phyloP scores from a whole-genome alignment of 202 grass and related monocot species.

The Schoenoplectus tabernaemontani region DNA sequence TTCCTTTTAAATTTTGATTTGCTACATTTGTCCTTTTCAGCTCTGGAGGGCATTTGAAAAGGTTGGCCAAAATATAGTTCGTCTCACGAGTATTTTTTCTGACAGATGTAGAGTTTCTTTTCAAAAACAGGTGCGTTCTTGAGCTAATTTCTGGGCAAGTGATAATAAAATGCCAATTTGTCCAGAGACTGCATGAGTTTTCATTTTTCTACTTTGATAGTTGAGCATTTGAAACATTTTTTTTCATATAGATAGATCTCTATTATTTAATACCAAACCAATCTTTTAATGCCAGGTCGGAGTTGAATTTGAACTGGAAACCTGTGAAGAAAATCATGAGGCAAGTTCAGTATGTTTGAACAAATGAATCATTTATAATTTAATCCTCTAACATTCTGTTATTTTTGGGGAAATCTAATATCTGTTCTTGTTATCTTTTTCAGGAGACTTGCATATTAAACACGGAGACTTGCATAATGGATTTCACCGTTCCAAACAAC shows the following conservation, averaged over 20 bases:
- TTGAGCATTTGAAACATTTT: not conserved
- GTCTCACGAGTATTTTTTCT: slow-evolving; percentile 48
- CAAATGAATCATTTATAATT: not conserved
- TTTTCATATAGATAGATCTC: not conserved
- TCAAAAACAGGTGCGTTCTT: slow-evolving; percentile 60
- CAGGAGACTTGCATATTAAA: slow-evolving; percentile 25
- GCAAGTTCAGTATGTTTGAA: slow-evolving; percentile 29
- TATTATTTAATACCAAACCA: slow-evolving; percentile 19
- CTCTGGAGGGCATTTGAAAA: slow-evolving; percentile 68
- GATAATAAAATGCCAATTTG: not conserved
- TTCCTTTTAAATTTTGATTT: not conserved
- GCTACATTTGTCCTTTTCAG: slow-evolving; percentile 33
- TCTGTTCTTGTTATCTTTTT: slow-evolving; percentile 21
- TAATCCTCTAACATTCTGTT: slow-evolving; percentile 2
- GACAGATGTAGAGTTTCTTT: slow-evolving; percentile 47
- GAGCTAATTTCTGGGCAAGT: not conserved
- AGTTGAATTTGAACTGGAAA: slow-evolving; percentile 47
- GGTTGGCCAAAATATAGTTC: slow-evolving; percentile 54
- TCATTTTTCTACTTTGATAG: not conserved
- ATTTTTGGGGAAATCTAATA: slow-evolving; percentile 7
- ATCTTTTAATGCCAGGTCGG: slow-evolving; percentile 34
- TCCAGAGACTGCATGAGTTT: slow-evolving; percentile 9
- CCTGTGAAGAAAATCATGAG: slow-evolving; percentile 39
- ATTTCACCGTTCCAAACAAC: slow-evolving; percentile 7
- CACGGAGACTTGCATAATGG: slow-evolving; percentile 28